Conservation (phyloP, 225 moss, liverwort and hornwort genomes). For the Rhytidiadelphus loreus region DNA sequence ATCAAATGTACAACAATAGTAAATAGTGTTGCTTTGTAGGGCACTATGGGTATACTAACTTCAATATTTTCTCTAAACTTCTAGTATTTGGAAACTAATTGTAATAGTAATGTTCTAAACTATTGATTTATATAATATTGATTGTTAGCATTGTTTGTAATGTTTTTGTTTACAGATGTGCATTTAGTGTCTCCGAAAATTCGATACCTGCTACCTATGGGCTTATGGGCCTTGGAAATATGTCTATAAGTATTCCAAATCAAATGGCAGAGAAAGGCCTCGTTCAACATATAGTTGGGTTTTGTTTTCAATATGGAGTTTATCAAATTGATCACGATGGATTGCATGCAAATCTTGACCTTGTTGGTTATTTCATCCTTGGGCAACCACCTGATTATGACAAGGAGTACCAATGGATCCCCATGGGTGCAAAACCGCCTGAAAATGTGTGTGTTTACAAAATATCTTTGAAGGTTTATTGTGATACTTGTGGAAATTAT, state of each 20-base stretch:
- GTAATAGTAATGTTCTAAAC: neutral
- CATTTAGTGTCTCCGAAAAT: neutral
- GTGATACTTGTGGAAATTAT: neutral
- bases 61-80: no score
- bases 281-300: neutral
- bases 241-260: neutral
- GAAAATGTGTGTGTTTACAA: neutral
- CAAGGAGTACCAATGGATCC: neutral
- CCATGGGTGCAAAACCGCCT: neutral
- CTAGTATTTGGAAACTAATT: neutral
- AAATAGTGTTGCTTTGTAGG: neutral
- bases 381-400: neutral
- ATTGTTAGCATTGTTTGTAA: neutral
- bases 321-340: slow-evolving; percentile 1
- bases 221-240: slow-evolving; percentile 6
- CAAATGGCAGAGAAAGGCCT: neutral
- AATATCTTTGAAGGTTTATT: neutral
- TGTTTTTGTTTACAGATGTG: neutral
- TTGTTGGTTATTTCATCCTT: slow-evolving; percentile 4
- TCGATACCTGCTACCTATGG: neutral
- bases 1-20: neutral
- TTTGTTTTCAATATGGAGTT: slow-evolving; percentile 13
- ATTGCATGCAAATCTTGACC: neutral
- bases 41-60: rapidly evolving
- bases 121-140: neutral